These are phyloP conservation scores for Rhizophora mangle DNA, from an alignment of 345 rosid genomes.

Conservation along the genomic window DNA sequence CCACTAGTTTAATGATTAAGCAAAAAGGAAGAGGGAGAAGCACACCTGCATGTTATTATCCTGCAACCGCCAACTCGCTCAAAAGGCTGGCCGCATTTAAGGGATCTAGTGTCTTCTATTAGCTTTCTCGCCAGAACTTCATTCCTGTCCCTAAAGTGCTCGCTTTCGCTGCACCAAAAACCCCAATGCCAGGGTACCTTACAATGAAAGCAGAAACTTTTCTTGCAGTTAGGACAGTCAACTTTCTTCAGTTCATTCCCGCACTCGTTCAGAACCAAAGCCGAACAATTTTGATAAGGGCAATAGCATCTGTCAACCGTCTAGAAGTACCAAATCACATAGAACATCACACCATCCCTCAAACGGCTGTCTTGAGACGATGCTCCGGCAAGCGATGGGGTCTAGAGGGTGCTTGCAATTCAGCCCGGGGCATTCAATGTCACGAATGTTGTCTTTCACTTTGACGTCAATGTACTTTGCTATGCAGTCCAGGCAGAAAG, in stretches of 20 bases:
- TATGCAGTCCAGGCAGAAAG: conserved; percentile 18
- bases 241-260: conserved; percentile 13
- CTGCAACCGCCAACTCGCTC: conserved; percentile 6
- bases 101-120: conserved; percentile 2
- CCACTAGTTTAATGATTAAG: too few species aligned
- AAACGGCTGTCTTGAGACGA: conserved; percentile 12
- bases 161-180: conserved; percentile 12
- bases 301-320: conserved; percentile 19
- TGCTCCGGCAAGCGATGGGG: conserved; percentile 3
- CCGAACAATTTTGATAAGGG: conserved; percentile 20
- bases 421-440: conserved; percentile 18
- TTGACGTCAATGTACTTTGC: conserved; percentile 14
- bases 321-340: conserved; percentile 2
- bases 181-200: conserved; percentile 21
- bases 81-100: conserved; percentile 7
- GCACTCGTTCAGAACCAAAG: conserved; percentile 25
- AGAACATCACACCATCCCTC: conserved; percentile 21
- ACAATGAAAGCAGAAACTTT: conserved; percentile 19
- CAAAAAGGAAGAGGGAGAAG: not conserved
- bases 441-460: not conserved
- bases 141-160: conserved; percentile 7
- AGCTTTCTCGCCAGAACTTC: conserved; percentile 2
- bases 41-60: conserved; percentile 2
- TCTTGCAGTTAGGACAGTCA: conserved; percentile 19
- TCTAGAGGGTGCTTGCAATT: conserved; percentile 15